A percentile compares a stretch with the other conserved stretches of the same genome.
These are phyloP conservation scores for Capillidium heterosporum DNA, from an alignment of 371 early-diverging fungal genomes.

Conservation along the genomic window DNA sequence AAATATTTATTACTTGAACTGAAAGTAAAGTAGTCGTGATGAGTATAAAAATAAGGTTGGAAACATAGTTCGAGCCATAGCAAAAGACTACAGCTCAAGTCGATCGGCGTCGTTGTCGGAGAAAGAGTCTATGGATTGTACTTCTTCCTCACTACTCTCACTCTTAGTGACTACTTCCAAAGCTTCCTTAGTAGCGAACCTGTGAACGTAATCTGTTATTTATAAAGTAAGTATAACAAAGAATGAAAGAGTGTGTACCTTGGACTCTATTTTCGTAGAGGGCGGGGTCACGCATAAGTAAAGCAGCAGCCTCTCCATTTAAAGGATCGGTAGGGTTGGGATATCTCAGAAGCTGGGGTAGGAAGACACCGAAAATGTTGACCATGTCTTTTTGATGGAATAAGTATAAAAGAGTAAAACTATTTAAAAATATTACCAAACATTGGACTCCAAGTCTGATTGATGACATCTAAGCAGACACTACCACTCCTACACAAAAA, in stretches of 20 bases:
- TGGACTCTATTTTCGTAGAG: conserved; percentile 89
- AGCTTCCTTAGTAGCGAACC: conserved; percentile 76
- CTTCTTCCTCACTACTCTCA: conserved; percentile 48
- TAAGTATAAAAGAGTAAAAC: neutral
- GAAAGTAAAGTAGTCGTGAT: neutral
- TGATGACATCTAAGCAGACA: conserved; percentile 98
- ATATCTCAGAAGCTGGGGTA: conserved; percentile 95
- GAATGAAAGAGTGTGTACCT: conserved; percentile 26
- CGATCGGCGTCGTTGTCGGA: conserved; percentile 58
- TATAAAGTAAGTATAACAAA: neutral
- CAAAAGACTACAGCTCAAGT: conserved; percentile 40
- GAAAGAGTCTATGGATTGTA: conserved; percentile 57
- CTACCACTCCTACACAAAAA: conserved; percentile 68
- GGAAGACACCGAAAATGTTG: conserved; percentile 96
- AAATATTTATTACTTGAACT: too few species aligned
- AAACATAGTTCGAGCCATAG: neutral
- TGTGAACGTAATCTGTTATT: conserved; percentile 61
- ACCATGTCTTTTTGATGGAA: conserved; percentile 54
- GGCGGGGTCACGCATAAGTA: conserved; percentile 84
- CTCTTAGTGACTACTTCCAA: conserved; percentile 65
- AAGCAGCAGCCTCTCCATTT: conserved; percentile 96
- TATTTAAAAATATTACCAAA: conserved; percentile 47
- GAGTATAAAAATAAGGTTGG: too few species aligned
- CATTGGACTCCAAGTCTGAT: conserved; percentile 99
- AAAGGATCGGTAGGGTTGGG: conserved; percentile 99